phyloP scores from a whole-genome alignment of 805 yeast species.

The Lipomyces mesembrius region DNA sequence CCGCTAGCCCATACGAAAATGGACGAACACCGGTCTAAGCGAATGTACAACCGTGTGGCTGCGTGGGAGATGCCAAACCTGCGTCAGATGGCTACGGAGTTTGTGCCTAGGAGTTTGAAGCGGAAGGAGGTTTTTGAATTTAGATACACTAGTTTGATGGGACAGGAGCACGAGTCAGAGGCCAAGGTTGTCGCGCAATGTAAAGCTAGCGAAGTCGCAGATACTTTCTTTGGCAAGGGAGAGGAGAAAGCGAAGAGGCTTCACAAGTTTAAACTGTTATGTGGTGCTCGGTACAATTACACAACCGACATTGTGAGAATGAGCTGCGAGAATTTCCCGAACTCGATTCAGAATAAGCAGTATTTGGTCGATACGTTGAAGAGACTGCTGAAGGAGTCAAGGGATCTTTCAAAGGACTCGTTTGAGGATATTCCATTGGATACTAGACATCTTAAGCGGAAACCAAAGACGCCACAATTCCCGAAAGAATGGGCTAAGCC shows the following conservation, averaged over 20 bases:
- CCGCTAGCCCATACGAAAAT: constrained; percentile 62
- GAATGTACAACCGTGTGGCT: constrained; percentile 78
- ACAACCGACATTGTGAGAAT: constrained; percentile 63
- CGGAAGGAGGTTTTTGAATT: constrained; percentile 53
- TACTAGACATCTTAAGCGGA: constrained; percentile 65
- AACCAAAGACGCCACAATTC: constrained; percentile 54
- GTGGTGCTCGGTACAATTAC: constrained; percentile 77
- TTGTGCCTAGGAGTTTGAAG: constrained; percentile 13
- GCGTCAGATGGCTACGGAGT: constrained; percentile 16
- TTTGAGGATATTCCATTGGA: constrained; percentile 83
- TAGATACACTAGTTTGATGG: constrained; percentile 72
- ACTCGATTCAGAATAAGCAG: constrained; percentile 85
- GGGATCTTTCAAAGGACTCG: constrained; percentile 60
- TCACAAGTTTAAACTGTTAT: constrained; percentile 78
- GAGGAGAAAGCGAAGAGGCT: constrained; percentile 47
- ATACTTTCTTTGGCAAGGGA: constrained; percentile 47
- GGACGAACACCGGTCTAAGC: constrained; percentile 71
- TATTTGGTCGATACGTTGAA: constrained; percentile 67
- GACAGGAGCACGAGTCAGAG: constrained; percentile 72
- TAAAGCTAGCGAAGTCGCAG: constrained; percentile 55
- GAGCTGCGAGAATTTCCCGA: constrained; percentile 66
- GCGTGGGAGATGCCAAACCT: constrained; percentile 92
- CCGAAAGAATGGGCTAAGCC: constrained; percentile 83
- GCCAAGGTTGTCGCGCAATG: constrained; percentile 68
- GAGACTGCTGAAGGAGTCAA: constrained; percentile 66